Percentiles rank a stretch among this genome's conserved stretches.
phyloP scores from a whole-genome alignment of 1,284 basidiomycete species.

The Exsudoporus floridanus region DNA sequence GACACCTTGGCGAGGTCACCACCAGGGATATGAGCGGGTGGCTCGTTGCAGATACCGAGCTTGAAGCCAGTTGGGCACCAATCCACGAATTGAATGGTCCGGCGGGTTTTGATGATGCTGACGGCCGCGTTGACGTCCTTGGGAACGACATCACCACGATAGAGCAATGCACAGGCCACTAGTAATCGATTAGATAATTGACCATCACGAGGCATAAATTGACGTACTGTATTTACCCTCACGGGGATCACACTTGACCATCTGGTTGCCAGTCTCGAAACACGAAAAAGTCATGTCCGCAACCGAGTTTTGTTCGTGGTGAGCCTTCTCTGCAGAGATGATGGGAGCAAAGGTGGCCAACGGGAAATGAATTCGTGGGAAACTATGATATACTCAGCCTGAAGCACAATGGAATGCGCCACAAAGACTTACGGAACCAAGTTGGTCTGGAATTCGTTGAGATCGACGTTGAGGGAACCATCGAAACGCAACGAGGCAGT shows the following conservation, averaged over 20 bases:
- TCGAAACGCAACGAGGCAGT: slow-evolving; percentile 71
- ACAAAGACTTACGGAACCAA: slow-evolving; percentile 62
- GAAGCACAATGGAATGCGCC: slow-evolving; percentile 2
- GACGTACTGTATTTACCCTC: slow-evolving; percentile 82
- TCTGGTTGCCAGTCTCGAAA: slow-evolving; percentile 92
- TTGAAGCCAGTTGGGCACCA: slow-evolving; percentile 93
- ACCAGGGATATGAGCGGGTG: slow-evolving; percentile 80
- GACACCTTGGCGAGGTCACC: slow-evolving; percentile 87
- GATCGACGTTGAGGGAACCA: slow-evolving; percentile 87
- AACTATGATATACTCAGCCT: slow-evolving; percentile 39
- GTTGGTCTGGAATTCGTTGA: slow-evolving; percentile 94
- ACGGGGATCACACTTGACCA: slow-evolving; percentile 82
- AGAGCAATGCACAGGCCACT: slow-evolving; percentile 76
- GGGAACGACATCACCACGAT: slow-evolving; percentile 87
- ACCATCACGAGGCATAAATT: not conserved
- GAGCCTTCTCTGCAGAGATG: slow-evolving; percentile 75
- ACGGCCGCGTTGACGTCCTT: slow-evolving; percentile 90
- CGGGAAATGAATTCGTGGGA: slow-evolving; percentile 89
- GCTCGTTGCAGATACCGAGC: slow-evolving; percentile 90
- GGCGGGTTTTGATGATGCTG: slow-evolving; percentile 83
- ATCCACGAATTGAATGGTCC: slow-evolving; percentile 81
- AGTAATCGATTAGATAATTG: slow-evolving; percentile 10
- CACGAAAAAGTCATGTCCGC: slow-evolving; percentile 93
- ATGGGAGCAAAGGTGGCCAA: slow-evolving; percentile 90
- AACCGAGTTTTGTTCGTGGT: slow-evolving; percentile 92